Percentiles rank a stretch among this genome's conserved stretches.
Evolutionary conservation across 2,329 filamentous ascomycete genomes (phyloP).

Genomic region (Fusarium sp.): DNA sequence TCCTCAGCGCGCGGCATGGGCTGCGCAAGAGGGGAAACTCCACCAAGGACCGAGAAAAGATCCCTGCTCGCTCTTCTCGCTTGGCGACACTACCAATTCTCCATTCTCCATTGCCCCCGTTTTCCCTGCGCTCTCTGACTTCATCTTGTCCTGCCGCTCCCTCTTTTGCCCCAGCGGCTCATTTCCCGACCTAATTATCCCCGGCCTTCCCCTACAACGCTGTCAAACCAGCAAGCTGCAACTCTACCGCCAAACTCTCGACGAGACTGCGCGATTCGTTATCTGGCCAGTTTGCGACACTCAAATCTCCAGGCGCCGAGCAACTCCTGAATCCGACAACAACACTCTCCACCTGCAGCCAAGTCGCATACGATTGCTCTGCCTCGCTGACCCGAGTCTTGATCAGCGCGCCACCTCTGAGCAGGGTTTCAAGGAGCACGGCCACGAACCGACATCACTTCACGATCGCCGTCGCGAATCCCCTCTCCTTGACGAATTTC

Average conservation of each 20-base stretch:
- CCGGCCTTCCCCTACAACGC: not conserved
- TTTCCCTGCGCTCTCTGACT: slow-evolving; percentile 25
- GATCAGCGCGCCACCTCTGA: slow-evolving; percentile 32
- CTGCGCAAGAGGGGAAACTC: not conserved
- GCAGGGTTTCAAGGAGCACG: slow-evolving; percentile 19
- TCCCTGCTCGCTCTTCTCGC: slow-evolving; percentile 1
- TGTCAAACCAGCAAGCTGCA: not conserved
- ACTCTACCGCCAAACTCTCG: not conserved
- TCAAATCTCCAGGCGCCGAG: not conserved
- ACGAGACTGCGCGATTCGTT: not conserved
- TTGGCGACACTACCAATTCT: not conserved
- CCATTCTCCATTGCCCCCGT: not conserved
- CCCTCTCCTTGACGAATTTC: slow-evolving; percentile 4
- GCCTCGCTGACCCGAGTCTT: slow-evolving; percentile 22
- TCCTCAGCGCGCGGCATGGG: not conserved
- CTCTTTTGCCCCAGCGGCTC: slow-evolving; percentile 27
- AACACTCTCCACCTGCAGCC: not conserved
- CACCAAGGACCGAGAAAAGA: slow-evolving; percentile 3
- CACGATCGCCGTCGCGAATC: slow-evolving; percentile 2
- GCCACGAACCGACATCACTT: slow-evolving; percentile 40
- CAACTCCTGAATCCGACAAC: not conserved
- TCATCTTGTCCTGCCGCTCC: slow-evolving; percentile 25
- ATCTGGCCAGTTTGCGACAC: slow-evolving; percentile 19
- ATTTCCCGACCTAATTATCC: slow-evolving; percentile 32
- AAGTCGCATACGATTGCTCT: slow-evolving; percentile 24